A percentile compares a stretch with the other conserved stretches of the same genome.
phyloP scores from a whole-genome alignment of 768 basidiomycete species.

The Trametes punicea region DNA sequence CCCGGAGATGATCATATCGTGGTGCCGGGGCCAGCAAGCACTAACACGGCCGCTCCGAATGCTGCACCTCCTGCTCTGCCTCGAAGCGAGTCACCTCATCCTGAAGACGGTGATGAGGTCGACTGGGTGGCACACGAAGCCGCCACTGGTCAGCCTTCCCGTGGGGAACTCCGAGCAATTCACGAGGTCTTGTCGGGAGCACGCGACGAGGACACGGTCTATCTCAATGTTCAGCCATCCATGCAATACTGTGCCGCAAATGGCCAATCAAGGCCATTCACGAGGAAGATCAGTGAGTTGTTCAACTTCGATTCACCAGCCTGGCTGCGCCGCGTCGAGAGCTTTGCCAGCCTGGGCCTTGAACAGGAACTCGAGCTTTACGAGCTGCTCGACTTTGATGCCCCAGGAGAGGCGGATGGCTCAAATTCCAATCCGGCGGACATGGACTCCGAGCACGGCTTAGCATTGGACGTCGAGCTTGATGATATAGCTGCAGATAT shows the following conservation, averaged over 20 bases:
- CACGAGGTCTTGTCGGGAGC: background rate
- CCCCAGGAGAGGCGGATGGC: background rate
- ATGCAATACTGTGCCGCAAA: background rate
- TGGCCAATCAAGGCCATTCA: background rate
- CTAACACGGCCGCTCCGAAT: background rate
- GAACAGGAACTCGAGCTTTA: background rate
- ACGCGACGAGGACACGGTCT: background rate
- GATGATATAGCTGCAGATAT: background rate
- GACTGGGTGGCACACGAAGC: background rate
- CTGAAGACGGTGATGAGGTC: background rate
- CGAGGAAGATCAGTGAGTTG: background rate
- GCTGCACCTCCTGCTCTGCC: background rate
- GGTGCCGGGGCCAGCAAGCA: background rate
- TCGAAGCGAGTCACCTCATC: too few species aligned
- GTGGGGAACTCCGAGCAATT: background rate
- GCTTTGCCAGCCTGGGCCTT: background rate
- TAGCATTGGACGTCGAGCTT: background rate
- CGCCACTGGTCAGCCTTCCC: too few species aligned
- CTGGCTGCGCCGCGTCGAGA: background rate
- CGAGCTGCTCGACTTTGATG: background rate
- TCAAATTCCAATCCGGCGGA: too few species aligned
- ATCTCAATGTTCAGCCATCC: background rate
- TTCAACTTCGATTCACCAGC: background rate
- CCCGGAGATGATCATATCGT: background rate
- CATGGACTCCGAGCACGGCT: background rate